Conservation (phyloP, 768 basidiomycete genomes). For the Tulasnella sp. region DNA sequence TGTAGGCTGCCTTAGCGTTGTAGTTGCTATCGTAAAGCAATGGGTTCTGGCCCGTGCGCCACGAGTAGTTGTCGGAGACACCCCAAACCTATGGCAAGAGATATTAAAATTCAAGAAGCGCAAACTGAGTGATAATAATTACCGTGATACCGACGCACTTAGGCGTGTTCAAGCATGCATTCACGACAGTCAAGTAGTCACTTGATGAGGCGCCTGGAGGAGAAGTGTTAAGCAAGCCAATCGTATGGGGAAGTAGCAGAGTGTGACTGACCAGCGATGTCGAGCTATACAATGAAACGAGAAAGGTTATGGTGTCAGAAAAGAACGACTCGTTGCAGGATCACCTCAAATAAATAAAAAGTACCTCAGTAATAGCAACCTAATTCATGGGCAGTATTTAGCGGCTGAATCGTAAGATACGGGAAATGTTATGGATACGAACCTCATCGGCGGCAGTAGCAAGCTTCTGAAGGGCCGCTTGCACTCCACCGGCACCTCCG, state of each 20-base stretch:
- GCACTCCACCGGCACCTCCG: conserved; percentile 15
- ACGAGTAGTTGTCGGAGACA: conserved; percentile 14
- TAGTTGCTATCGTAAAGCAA: conserved; percentile 23
- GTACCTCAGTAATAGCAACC: not conserved
- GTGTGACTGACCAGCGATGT: not conserved
- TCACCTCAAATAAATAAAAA: not conserved
- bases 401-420: not conserved
- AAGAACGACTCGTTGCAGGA: not conserved
- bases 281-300: not conserved
- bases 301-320: not conserved
- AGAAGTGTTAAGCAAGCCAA: not conserved
- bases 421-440: not conserved
- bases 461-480: not conserved
- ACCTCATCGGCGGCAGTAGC: conserved; percentile 1
- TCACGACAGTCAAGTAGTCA: conserved; percentile 20
- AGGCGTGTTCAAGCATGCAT: conserved; percentile 17
- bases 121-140: not conserved
- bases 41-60: conserved; percentile 12
- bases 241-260: not conserved
- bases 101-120: too few species aligned
- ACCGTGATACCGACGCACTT: conserved; percentile 25
- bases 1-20: conserved; percentile 16
- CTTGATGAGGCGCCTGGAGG: not conserved
- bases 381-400: not conserved
- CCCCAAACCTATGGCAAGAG: conserved; percentile 15